A percentile compares a stretch with the other conserved stretches of the same genome.
These are phyloP conservation scores for Fagopyrum esculentum DNA, from an alignment of 148 eudicot genomes.

Conservation along the genomic window DNA sequence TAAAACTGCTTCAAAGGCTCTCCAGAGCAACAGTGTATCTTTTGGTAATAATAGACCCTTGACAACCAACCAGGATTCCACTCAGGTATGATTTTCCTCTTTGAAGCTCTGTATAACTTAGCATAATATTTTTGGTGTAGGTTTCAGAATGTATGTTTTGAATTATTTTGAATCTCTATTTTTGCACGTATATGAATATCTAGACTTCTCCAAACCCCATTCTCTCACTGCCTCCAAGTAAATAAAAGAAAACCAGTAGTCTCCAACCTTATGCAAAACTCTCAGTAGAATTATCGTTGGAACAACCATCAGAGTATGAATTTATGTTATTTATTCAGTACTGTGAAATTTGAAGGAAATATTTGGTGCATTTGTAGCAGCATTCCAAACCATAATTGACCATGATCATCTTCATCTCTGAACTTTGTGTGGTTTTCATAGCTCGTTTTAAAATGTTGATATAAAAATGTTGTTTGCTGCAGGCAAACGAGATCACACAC, in stretches of 20 bases:
- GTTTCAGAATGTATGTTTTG: neutral
- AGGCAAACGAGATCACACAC: slow-evolving; percentile 17
- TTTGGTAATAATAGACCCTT: slow-evolving; percentile 20
- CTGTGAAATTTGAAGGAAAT: neutral
- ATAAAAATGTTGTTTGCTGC: slow-evolving; percentile 8
- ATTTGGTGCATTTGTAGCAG: neutral
- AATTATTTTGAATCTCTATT: neutral
- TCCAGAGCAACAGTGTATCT: slow-evolving; percentile 10
- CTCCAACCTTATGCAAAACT: neutral
- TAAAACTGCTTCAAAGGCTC: slow-evolving; percentile 29
- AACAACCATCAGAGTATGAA: no score
- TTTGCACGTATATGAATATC: neutral
- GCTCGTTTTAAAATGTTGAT: neutral
- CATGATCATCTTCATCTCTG: neutral
- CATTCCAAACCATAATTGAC: neutral
- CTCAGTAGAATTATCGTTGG: no score
- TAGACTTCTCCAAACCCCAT: no score
- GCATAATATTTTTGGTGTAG: neutral
- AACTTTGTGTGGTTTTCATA: no score
- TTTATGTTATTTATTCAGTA: neutral
- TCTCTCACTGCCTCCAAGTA: no score
- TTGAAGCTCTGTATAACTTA: neutral
- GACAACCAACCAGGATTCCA: slow-evolving; percentile 19
- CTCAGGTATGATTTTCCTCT: neutral
- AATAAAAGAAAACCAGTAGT: neutral